These are phyloP conservation scores for Babesia caballi DNA, from an alignment of 169 alveolate genomes.

Conservation along the genomic window DNA sequence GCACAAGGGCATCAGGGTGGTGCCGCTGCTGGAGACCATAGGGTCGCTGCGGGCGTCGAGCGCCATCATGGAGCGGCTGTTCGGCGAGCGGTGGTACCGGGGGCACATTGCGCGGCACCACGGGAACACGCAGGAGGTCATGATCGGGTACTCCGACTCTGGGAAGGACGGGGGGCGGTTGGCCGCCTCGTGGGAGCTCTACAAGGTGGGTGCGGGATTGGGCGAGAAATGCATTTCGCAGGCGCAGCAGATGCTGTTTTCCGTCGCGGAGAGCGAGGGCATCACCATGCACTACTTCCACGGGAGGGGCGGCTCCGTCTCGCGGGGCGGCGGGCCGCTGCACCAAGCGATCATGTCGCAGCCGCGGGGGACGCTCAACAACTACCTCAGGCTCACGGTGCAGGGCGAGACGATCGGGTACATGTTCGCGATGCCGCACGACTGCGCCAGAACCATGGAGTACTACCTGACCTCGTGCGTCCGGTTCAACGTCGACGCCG, in stretches of 20 bases:
- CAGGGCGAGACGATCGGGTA: slow-evolving; percentile 79
- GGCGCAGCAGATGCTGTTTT: slow-evolving; percentile 70
- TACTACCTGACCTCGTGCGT: slow-evolving; percentile 76
- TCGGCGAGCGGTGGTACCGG: slow-evolving; percentile 75
- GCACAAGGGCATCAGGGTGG: slow-evolving; percentile 70
- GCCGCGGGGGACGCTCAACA: slow-evolving; percentile 78
- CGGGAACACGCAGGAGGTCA: slow-evolving; percentile 75
- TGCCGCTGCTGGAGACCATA: slow-evolving; percentile 81
- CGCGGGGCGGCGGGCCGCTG: slow-evolving; percentile 86
- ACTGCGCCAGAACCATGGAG: slow-evolving; percentile 77
- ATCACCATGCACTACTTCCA: slow-evolving; percentile 77
- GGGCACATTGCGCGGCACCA: slow-evolving; percentile 66
- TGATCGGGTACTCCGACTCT: slow-evolving; percentile 85
- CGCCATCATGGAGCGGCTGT: slow-evolving; percentile 69
- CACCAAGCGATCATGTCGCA: slow-evolving; percentile 80
- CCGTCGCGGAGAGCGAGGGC: slow-evolving; percentile 70
- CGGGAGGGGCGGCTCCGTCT: slow-evolving; percentile 84
- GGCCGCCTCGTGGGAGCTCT: slow-evolving; percentile 83
- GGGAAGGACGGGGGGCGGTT: slow-evolving; percentile 84
- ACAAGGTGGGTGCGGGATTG: slow-evolving; percentile 45
- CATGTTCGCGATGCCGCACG: slow-evolving; percentile 68
- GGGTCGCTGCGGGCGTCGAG: slow-evolving; percentile 75
- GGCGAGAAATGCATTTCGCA: not conserved
- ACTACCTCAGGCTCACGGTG: slow-evolving; percentile 79
- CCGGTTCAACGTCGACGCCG: slow-evolving; percentile 62